Conservation (phyloP, 345 rosid genomes). For the Dovyalis caffra region DNA sequence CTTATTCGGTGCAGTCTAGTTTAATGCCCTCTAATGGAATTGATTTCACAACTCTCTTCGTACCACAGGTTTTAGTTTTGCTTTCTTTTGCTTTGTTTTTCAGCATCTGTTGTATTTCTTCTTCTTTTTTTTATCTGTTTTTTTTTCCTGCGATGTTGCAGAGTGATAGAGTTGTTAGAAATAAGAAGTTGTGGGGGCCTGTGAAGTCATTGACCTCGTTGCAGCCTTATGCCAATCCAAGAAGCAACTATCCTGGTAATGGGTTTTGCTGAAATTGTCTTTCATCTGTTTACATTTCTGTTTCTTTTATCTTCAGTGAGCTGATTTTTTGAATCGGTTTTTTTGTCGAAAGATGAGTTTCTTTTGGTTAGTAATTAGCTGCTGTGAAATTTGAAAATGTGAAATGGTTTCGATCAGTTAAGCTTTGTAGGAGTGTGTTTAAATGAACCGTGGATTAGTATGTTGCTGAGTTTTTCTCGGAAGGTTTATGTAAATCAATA, state of each 20-base stretch:
- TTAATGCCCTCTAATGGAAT: constrained; percentile 28
- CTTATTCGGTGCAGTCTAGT: constrained; percentile 48
- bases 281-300: not conserved
- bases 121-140: constrained; percentile 1
- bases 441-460: not conserved
- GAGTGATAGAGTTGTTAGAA: constrained; percentile 37
- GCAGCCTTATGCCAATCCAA: constrained; percentile 92
- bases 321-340: not conserved
- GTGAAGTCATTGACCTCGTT: constrained; percentile 67
- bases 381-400: not conserved
- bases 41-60: constrained; percentile 35
- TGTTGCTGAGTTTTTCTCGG: not conserved
- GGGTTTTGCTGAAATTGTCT: constrained; percentile 15
- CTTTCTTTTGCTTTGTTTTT: not conserved
- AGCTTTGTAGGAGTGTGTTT: not conserved
- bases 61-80: constrained; percentile 34
- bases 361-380: not conserved
- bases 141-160: constrained; percentile 25
- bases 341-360: not conserved
- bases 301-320: not conserved
- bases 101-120: not conserved
- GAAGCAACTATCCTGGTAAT: constrained; percentile 73
- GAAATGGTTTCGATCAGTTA: not conserved
- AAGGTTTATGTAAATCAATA: not conserved
- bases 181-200: constrained; percentile 75